Conservation (phyloP, 2,329 filamentous ascomycete genomes). For the Fusarium brachygibbosum region DNA sequence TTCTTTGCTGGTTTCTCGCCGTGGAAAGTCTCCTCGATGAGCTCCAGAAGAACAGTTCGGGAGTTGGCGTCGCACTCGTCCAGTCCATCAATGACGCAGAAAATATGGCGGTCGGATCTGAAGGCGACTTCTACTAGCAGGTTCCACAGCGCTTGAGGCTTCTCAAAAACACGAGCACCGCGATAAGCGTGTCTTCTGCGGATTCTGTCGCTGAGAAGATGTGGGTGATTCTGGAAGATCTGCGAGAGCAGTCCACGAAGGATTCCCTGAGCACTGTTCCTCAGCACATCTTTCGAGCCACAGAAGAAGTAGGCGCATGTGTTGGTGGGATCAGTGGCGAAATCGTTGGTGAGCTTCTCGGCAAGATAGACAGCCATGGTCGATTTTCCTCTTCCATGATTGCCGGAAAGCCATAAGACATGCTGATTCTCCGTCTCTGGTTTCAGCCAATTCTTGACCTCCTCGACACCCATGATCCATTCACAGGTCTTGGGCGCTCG, state of each 20-base stretch:
- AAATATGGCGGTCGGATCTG: constrained; percentile 29
- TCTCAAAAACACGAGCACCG: constrained; percentile 27
- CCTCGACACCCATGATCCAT: constrained; percentile 26
- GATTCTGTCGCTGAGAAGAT: constrained; percentile 35
- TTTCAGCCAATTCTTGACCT: constrained; percentile 21
- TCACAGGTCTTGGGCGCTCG: constrained; percentile 26
- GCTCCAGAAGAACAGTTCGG: constrained; percentile 16
- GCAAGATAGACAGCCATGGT: constrained; percentile 27
- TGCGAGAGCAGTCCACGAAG: constrained; percentile 30
- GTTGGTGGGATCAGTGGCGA: constrained; percentile 18
- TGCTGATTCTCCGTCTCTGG: constrained; percentile 13
- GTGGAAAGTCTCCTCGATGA: constrained; percentile 33
- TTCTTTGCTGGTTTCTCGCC: constrained; percentile 18
- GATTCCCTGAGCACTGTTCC: constrained; percentile 29
- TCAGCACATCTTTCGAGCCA: constrained; percentile 18
- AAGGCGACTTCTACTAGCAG: constrained; percentile 30
- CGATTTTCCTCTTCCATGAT: constrained; percentile 27
- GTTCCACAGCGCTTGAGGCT: constrained; percentile 33
- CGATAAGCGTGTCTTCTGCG: constrained; percentile 27
- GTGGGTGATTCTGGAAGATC: constrained; percentile 31
- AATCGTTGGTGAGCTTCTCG: constrained; percentile 24
- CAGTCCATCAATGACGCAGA: constrained; percentile 29
- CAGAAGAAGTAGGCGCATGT: constrained; percentile 35
- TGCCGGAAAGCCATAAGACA: constrained; percentile 25
- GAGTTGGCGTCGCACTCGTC: constrained; percentile 31